phyloP scores from a whole-genome alignment of 2,329 filamentous ascomycete species.

The Sphaerostilbella broomeana region DNA sequence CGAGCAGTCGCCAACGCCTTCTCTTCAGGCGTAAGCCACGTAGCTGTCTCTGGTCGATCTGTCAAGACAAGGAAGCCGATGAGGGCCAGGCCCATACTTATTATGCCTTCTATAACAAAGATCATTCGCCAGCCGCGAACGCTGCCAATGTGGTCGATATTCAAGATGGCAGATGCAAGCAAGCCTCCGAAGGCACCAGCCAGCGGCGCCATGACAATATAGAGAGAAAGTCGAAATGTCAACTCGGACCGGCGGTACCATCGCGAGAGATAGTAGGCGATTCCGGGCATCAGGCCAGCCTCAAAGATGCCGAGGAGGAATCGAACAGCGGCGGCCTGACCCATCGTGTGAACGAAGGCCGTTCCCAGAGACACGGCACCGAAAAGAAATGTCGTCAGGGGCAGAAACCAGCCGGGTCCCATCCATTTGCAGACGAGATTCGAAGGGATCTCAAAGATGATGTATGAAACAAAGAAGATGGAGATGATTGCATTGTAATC shows the following conservation, averaged over 20 bases:
- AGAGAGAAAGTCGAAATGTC: slow-evolving; percentile 59
- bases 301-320: slow-evolving; percentile 65
- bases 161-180: slow-evolving; percentile 57
- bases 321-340: slow-evolving; percentile 51
- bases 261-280: slow-evolving; percentile 64
- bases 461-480: slow-evolving; percentile 67
- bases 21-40: slow-evolving; percentile 59
- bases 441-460: slow-evolving; percentile 63
- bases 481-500: slow-evolving; percentile 65
- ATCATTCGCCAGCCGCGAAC: slow-evolving; percentile 61
- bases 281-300: slow-evolving; percentile 66
- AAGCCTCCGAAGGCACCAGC: slow-evolving; percentile 67
- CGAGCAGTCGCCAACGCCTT: slow-evolving; percentile 60
- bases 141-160: slow-evolving; percentile 49
- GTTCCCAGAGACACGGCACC: slow-evolving; percentile 58
- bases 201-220: slow-evolving; percentile 64
- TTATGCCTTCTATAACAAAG: slow-evolving; percentile 62
- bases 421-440: slow-evolving; percentile 65
- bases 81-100: slow-evolving; percentile 46
- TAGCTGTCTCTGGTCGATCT: slow-evolving; percentile 60
- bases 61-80: slow-evolving; percentile 59
- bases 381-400: slow-evolving; percentile 54
- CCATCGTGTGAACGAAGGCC: slow-evolving; percentile 54
- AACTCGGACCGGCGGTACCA: slow-evolving; percentile 68
- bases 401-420: slow-evolving; percentile 67